Evolutionary conservation across 176 grass and related monocot species (phyloP), one percentile per base, ranked within the genome.

Genomic region (Triticum urartu): DNA sequence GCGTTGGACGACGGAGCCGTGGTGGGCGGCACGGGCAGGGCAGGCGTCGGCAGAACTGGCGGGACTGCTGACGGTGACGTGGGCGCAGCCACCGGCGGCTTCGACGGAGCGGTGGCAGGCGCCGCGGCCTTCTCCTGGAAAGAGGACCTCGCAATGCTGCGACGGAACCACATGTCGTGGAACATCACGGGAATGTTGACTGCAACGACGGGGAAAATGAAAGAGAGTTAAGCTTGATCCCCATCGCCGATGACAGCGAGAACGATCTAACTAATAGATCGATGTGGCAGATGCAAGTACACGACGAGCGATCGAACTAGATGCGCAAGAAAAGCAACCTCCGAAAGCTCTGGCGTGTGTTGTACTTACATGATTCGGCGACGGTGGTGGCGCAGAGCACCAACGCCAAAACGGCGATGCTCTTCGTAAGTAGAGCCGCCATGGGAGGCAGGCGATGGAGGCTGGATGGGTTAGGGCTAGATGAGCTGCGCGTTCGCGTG

Each of bases 381-480:
- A 63, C 72, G 50, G 78, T 68, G 78, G 63, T 34, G 35, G 71
- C 71, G 11, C 78, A 89, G 61, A 81, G 78, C 20, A 89, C 24
- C 77, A 89, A 0, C 28, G 15, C 63, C 78, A 77, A 15, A 12
- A 86, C 36, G 78, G 83, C 62, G 35, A 77, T 2, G 66, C 20
- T 9, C 48, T 25, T 47, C 10, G 71, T 65, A 11, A 26, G 45
- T 1, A 13, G 63, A 5, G 1, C 43, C 54, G 68, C 6, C 88
- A 84, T 84, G 42, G 70, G 43, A 33, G 66, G 70, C 13, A 33
- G 66, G 70, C 13, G 71, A 21, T 36, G 33, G 62, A 15, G 35
- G 45, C 18, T 39, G n/a, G 58, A 8, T 26, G 7, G 18, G 20
- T 6, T 7, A 75, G 64, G 69, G 18, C 62, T 15, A 81, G 18